These are phyloP conservation scores for Chalaropsis ovoidea DNA, from an alignment of 2,329 filamentous ascomycete species.

Conservation along the genomic window DNA sequence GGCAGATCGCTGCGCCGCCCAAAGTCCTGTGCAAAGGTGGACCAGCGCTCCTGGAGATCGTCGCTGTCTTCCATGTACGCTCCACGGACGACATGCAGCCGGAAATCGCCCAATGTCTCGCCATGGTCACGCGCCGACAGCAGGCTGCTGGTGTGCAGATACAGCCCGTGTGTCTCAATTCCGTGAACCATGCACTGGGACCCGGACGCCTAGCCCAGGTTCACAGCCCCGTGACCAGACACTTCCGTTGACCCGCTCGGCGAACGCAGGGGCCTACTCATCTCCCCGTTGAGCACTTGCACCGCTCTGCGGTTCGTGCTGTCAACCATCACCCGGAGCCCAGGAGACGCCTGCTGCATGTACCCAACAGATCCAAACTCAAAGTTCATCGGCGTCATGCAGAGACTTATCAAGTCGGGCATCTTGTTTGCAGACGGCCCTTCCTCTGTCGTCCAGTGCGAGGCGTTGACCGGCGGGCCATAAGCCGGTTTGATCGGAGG, in stretches of 20 bases:
- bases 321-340: not conserved
- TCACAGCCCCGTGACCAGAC: not conserved
- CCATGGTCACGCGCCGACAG: not conserved
- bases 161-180: not conserved
- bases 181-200: not conserved
- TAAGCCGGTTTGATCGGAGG: not conserved
- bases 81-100: not conserved
- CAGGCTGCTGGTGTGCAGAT: not conserved
- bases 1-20: conserved; percentile 28
- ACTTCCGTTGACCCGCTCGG: not conserved
- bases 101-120: not conserved
- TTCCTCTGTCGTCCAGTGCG: not conserved
- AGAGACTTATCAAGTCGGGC: not conserved
- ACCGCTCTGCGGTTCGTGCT: not conserved
- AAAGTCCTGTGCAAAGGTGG: conserved; percentile 34
- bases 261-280: not conserved
- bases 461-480: too few relatives aligned
- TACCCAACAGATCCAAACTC: not conserved
- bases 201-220: not conserved
- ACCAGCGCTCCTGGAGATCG: conserved; percentile 34
- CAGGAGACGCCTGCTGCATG: not conserved
- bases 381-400: not conserved
- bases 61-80: conserved; percentile 28
- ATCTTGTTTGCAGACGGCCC: not conserved
- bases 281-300: not conserved